phyloP scores from a whole-genome alignment of 2,329 filamentous ascomycete species.

The Cyphellophora attinorum region DNA sequence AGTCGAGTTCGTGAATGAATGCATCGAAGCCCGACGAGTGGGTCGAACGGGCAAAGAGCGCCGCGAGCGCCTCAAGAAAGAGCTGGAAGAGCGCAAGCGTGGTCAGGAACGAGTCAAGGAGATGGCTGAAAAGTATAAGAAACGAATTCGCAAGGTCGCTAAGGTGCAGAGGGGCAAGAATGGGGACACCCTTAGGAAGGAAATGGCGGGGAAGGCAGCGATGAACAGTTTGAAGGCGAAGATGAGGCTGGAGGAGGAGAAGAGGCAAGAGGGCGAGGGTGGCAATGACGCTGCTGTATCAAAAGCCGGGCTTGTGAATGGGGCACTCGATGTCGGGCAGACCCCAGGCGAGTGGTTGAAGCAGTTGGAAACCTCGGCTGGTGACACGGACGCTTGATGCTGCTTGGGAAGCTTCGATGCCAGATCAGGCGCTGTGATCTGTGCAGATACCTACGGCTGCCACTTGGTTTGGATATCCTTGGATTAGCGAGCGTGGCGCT shows the following conservation, averaged over 20 bases:
- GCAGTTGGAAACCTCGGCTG: conserved; percentile 3
- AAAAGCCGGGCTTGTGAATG: neutral
- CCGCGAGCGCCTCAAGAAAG: conserved; percentile 37
- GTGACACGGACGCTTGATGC: neutral
- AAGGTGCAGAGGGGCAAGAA: conserved; percentile 1
- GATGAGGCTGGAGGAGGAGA: neutral
- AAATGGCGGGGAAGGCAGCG: neutral
- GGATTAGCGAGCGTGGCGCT: too few relatives aligned
- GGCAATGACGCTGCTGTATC: neutral
- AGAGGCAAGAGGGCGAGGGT: neutral
- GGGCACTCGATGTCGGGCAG: conserved; percentile 9
- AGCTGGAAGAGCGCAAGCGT: conserved; percentile 20
- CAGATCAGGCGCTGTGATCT: too few relatives aligned
- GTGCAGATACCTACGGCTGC: too few relatives aligned
- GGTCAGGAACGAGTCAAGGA: conserved; percentile 13
- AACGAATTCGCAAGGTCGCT: neutral
- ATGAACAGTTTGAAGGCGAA: neutral
- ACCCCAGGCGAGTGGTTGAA: conserved; percentile 13
- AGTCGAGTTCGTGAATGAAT: conserved; percentile 77
- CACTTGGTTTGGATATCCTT: too few relatives aligned
- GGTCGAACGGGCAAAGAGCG: conserved; percentile 36
- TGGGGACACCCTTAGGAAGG: neutral
- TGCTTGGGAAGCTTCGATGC: too few relatives aligned
- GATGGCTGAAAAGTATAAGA: conserved; percentile 4
- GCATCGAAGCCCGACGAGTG: conserved; percentile 35